phyloP scores from a whole-genome alignment of 2,329 filamentous ascomycete genomes.

The Cordyceps pruinosa region DNA sequence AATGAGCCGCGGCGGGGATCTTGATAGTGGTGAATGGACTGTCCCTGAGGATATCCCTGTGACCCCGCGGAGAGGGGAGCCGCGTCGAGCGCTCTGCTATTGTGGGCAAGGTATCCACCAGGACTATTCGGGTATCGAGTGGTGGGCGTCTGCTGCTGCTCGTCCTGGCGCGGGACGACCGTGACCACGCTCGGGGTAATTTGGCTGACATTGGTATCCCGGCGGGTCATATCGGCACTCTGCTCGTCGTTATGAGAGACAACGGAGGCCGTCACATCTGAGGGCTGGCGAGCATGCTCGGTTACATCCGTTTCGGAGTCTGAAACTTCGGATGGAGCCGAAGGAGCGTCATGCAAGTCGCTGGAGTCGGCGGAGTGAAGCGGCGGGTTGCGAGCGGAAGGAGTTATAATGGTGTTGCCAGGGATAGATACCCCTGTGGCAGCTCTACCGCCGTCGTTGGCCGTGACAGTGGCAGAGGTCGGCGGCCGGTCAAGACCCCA shows the following conservation, averaged over 20 bases:
- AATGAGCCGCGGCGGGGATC: background rate
- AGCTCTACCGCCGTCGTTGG: background rate
- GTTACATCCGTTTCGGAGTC: background rate
- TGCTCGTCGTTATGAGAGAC: background rate
- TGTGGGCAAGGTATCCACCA: background rate
- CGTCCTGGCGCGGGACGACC: background rate
- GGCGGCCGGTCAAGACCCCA: background rate
- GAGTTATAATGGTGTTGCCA: background rate
- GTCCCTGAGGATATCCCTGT: background rate
- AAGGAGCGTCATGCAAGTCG: background rate
- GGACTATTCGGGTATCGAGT: background rate
- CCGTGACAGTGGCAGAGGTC: background rate
- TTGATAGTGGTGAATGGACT: background rate
- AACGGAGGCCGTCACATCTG: background rate
- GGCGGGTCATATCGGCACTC: background rate
- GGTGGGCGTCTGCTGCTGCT: background rate
- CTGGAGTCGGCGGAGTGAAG: background rate
- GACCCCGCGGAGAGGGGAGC: background rate
- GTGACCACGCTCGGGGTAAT: background rate
- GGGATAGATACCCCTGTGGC: background rate
- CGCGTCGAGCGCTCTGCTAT: background rate
- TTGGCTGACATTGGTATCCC: constrained; percentile 1
- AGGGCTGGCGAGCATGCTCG: background rate
- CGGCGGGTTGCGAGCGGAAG: background rate
- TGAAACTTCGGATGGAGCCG: background rate